A percentile compares a stretch with the other conserved stretches of the same genome.
These are phyloP conservation scores for Pythium dissimile DNA, from an alignment of 352 stramenopile genomes.

Conservation along the genomic window DNA sequence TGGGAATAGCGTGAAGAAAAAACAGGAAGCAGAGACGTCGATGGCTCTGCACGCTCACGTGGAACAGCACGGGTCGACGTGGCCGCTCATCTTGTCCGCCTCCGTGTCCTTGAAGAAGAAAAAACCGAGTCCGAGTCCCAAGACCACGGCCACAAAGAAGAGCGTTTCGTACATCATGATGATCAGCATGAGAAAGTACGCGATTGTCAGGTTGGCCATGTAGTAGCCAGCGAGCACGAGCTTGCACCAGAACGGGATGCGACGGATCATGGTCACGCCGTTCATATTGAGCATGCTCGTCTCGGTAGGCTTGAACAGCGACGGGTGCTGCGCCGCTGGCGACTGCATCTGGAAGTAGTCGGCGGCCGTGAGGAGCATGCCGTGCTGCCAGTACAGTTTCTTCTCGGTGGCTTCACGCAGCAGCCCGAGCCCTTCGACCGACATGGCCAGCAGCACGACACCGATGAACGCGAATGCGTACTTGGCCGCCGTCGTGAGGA, in stretches of 20 bases:
- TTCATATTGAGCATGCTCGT: neutral
- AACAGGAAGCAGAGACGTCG: neutral
- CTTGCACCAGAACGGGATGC: conserved; percentile 53
- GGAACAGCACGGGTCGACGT: conserved; percentile 37
- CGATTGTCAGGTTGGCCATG: conserved; percentile 80
- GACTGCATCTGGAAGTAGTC: conserved; percentile 55
- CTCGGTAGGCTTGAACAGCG: conserved; percentile 16
- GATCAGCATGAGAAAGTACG: conserved; percentile 81
- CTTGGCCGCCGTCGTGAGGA: conserved; percentile 68
- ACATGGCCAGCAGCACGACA: conserved; percentile 60
- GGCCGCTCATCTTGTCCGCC: conserved; percentile 60
- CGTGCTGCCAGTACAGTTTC: conserved; percentile 48
- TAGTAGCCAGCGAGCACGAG: conserved; percentile 55
- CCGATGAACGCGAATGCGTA: conserved; percentile 72
- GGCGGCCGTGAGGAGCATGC: conserved; percentile 50
- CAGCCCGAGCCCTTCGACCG: conserved; percentile 60
- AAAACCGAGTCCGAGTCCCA: conserved; percentile 68
- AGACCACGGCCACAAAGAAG: conserved; percentile 67
- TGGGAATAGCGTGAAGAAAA: neutral
- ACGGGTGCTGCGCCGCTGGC: conserved; percentile 14
- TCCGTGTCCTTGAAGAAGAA: conserved; percentile 74
- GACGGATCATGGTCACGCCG: conserved; percentile 47
- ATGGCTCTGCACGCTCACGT: conserved; percentile 27
- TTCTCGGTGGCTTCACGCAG: conserved; percentile 42
- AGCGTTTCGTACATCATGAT: conserved; percentile 82